Conservation (phyloP, 371 early-diverging fungal genomes). For the Lichtheimia ornata region DNA sequence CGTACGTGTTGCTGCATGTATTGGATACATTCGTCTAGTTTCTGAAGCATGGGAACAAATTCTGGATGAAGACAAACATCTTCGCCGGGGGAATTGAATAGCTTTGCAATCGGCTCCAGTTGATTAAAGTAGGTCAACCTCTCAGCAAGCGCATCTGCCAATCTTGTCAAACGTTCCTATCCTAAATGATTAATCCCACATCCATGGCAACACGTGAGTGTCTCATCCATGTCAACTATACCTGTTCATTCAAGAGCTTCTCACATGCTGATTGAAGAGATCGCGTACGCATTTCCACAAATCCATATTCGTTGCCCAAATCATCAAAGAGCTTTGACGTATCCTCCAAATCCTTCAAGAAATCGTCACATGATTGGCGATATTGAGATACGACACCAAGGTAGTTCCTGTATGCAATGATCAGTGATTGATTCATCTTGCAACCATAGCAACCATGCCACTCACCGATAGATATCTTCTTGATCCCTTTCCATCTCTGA, state of each 20-base stretch:
- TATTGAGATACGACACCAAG: conserved; percentile 50
- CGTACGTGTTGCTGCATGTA: conserved; percentile 78
- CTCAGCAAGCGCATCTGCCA: conserved; percentile 66
- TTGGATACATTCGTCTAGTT: conserved; percentile 77
- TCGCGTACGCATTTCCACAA: conserved; percentile 74
- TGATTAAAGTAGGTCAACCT: conserved; percentile 79
- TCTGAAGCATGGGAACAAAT: conserved; percentile 78
- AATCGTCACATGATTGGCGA: conserved; percentile 54
- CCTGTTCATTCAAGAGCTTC: conserved; percentile 71
- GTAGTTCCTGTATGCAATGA: conserved; percentile 47
- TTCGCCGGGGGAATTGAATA: conserved; percentile 83
- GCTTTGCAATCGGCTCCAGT: conserved; percentile 74
- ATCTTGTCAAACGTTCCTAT: conserved; percentile 59
- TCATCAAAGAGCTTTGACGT: conserved; percentile 56
- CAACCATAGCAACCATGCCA: background rate
- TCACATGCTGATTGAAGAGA: conserved; percentile 81
- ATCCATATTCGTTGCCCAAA: conserved; percentile 68
- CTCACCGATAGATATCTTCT: conserved; percentile 78
- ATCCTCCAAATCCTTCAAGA: conserved; percentile 58
- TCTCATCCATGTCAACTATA: conserved; percentile 13
- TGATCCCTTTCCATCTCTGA: conserved; percentile 81
- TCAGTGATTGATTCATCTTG: background rate
- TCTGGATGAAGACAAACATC: conserved; percentile 72
- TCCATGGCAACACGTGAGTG: too few relatives aligned
- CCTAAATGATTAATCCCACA: background rate